phyloP scores from a whole-genome alignment of 129 eudicot species.

The Daucus carota region DNA sequence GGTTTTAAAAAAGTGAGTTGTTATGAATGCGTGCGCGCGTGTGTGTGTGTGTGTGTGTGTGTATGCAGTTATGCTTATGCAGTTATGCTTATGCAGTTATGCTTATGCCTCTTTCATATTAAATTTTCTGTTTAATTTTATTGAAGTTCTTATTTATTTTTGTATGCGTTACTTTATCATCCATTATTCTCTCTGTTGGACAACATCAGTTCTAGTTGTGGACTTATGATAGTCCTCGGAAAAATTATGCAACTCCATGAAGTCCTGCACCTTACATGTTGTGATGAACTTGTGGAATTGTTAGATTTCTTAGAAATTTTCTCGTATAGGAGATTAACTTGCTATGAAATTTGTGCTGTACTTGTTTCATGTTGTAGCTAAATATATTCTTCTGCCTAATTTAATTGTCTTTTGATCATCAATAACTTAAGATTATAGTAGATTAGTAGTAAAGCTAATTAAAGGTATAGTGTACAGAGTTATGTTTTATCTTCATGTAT shows the following conservation, averaged over 20 bases:
- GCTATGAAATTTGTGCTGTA: not conserved
- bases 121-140: not conserved
- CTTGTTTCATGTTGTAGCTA: no score
- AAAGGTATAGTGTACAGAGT: no score
- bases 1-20: constrained; percentile 63
- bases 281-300: constrained; percentile 1
- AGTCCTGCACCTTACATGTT: not conserved
- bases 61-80: no score
- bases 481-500: no score
- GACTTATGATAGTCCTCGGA: not conserved
- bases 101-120: not conserved
- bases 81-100: not conserved
- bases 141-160: not conserved
- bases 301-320: not conserved
- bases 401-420: not conserved
- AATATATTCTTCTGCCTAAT: not conserved
- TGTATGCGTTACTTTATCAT: not conserved
- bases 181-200: not conserved
- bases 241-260: not conserved
- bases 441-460: not conserved
- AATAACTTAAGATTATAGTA: no score
- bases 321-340: not conserved
- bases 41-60: no score
- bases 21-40: not conserved
- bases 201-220: not conserved